Evolutionary conservation across 352 stramenopile genomes (phyloP).

Genomic region (Globisporangium spinosum): DNA sequence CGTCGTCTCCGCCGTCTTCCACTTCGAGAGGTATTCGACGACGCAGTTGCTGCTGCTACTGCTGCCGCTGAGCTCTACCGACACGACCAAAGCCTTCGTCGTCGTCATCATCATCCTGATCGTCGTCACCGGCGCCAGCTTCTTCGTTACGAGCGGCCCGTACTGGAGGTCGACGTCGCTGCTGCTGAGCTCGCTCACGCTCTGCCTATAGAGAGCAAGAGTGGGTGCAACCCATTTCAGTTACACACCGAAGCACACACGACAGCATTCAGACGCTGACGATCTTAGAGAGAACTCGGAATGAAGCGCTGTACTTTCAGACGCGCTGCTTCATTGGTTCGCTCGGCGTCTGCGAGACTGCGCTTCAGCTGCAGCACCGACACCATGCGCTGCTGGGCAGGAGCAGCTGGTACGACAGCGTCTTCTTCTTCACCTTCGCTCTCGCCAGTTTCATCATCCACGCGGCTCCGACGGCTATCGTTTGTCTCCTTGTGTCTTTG

Average conservation of each 20-base stretch:
- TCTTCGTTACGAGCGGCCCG: neutral
- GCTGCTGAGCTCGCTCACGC: neutral
- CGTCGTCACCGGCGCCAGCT: neutral
- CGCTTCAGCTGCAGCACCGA: constrained; percentile 42
- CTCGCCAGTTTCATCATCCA: neutral
- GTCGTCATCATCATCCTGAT: constrained; percentile 17
- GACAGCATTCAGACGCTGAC: neutral
- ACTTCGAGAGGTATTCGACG: constrained; percentile 4
- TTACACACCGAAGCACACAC: neutral
- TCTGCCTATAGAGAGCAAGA: neutral
- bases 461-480: neutral
- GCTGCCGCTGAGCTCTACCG: neutral
- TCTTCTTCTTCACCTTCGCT: constrained; percentile 15
- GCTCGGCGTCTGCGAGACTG: constrained; percentile 41
- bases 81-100: neutral
- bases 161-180: neutral
- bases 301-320: constrained; percentile 24
- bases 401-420: neutral
- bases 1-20: constrained; percentile 20
- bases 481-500: neutral
- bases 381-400: constrained; percentile 19
- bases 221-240: neutral
- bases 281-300: neutral
- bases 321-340: constrained; percentile 30
- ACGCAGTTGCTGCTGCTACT: neutral